Evolutionary conservation across 352 stramenopile species (phyloP), one percentile per base, ranked within the genome.

Genomic region (Phytophthora sp.): DNA sequence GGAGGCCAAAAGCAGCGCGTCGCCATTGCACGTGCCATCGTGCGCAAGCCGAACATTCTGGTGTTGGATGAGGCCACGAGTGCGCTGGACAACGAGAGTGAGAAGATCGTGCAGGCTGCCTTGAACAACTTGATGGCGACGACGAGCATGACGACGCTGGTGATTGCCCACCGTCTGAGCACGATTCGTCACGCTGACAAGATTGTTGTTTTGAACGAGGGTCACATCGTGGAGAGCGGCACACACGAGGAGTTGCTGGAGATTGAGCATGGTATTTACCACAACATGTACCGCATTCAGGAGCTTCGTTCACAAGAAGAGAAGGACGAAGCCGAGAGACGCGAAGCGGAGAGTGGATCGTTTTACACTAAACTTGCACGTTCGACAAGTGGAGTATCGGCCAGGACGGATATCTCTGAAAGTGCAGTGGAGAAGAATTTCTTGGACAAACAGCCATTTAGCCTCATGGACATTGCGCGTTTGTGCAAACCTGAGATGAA

Each of bases 251-350:
- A 70, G 24, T 26, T 84, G 18, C 20, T 84, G 49, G 10, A 38
- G 37, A 83, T 94, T 8, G 74, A 96, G 39, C 70, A 84, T n/a
- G 72, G 68, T 20, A 46, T 77, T 2, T 97, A 96, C 66, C 78
- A 95, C 30, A 97, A 79, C 17, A 72, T 88, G 54, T 87, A 95
- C 48, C 84, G 74, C 32, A 91, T 97, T 44, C 70, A 82, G 24
- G 38, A 61, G 21, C 11, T 64, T 2, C 43, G 55, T 5, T 52
- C 35, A 1, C 26, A 57, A 20, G 34, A 51, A 13, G 55, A 56
- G 1, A 8, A 56, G 13, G 18, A 51, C 17, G 45, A 49, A 5
- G 46, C 46, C 0, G 31, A 39, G 10, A 26, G 15, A n/a, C 15
- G 17, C 2, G 30, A 41, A 8, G 24, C 13, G 2, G 13, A n/a